These are phyloP conservation scores for Myxozyma mucilagina DNA, from an alignment of 805 yeast species.

Conservation along the genomic window DNA sequence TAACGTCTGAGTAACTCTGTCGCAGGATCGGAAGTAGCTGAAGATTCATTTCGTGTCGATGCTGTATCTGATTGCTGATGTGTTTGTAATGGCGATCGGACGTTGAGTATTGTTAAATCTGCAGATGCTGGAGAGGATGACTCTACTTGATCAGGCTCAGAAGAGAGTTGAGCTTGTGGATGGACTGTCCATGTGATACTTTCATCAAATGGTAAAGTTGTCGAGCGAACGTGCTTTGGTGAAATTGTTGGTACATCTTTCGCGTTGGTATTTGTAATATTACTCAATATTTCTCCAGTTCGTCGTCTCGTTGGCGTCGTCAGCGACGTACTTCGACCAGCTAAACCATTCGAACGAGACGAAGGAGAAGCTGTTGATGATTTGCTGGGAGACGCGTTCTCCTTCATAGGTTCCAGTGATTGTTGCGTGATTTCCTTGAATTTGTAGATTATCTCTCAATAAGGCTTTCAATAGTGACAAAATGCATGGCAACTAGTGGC, in stretches of 20 bases:
- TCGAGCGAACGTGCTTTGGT: background rate
- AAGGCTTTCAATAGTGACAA: background rate
- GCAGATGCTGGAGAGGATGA: background rate
- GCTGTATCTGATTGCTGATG: background rate
- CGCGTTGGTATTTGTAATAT: background rate
- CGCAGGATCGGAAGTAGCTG: constrained; percentile 21
- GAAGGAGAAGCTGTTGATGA: background rate
- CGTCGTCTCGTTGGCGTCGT: background rate
- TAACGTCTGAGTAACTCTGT: constrained; percentile 21
- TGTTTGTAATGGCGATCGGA: background rate
- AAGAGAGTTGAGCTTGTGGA: constrained; percentile 16
- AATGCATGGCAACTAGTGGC: background rate
- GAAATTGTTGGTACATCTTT: background rate
- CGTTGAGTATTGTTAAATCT: background rate
- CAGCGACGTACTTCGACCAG: background rate
- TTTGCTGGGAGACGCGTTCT: background rate
- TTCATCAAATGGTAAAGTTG: constrained; percentile 2
- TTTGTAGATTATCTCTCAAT: background rate
- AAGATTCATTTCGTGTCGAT: background rate
- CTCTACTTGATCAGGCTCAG: constrained; percentile 10
- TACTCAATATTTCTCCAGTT: background rate
- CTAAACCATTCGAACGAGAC: background rate
- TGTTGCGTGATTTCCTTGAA: too few species aligned
- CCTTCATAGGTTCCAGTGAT: background rate
- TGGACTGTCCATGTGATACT: constrained; percentile 17